Evolutionary conservation across 192 early-diverging fungal species (phyloP).

Genomic region (Haplosporangium gracile): DNA sequence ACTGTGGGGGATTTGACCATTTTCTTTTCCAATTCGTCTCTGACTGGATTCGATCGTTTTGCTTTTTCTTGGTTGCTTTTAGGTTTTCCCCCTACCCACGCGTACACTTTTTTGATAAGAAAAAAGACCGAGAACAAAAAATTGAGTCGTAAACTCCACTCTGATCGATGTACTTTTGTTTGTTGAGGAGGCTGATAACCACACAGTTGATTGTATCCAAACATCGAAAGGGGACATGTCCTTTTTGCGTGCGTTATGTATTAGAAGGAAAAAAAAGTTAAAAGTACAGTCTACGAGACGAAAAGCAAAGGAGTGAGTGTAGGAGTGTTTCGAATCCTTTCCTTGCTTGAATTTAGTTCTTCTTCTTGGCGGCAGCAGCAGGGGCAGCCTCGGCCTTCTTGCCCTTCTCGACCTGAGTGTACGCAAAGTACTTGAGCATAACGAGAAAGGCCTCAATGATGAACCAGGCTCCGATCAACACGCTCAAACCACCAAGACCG

Average conservation of each 20-base stretch:
- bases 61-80: too few species aligned
- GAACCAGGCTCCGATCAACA: constrained; percentile 5
- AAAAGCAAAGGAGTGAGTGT: not conserved
- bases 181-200: too few species aligned
- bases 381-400: not conserved
- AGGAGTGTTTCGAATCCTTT: not conserved
- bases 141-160: not conserved
- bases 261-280: not conserved
- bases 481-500: not conserved
- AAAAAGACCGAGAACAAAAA: not conserved
- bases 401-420: not conserved
- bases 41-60: too few species aligned
- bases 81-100: not conserved
- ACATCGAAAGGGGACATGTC: not conserved
- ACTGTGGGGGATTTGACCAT: not conserved
- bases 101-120: not conserved
- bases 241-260: not conserved
- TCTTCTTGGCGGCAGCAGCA: constrained; percentile 3
- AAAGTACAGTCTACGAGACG: not conserved
- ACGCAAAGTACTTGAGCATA: not conserved
- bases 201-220: too few species aligned
- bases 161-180: not conserved
- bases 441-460: constrained; percentile 20
- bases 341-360: not conserved
- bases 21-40: not conserved